Evolutionary conservation across 169 alveolate genomes (phyloP).

Genomic region (Cryptosporidium muris): DNA sequence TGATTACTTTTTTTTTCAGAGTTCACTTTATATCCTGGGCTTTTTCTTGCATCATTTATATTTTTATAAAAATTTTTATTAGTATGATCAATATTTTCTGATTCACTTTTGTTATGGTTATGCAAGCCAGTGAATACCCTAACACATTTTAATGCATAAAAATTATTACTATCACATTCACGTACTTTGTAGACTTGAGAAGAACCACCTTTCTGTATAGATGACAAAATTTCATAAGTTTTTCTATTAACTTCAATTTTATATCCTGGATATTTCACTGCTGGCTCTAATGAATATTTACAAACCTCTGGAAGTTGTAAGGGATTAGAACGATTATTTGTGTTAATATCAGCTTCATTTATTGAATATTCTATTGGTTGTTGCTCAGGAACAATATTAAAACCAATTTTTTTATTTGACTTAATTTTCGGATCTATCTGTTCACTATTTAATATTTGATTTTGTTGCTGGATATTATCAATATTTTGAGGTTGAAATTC

Average conservation of each 20-base stretch:
- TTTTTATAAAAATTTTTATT: not conserved
- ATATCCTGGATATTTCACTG: slow-evolving; percentile 68
- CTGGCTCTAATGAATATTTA: slow-evolving; percentile 67
- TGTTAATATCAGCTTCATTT: not conserved
- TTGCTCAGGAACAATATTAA: slow-evolving; percentile 23
- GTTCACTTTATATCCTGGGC: not conserved
- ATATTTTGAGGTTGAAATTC: slow-evolving; percentile 9
- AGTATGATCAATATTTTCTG: not conserved
- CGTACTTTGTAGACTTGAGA: slow-evolving; percentile 67
- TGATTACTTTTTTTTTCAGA: not conserved
- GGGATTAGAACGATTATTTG: not conserved
- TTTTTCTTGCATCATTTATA: slow-evolving; percentile 33
- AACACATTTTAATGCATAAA: slow-evolving; percentile 63
- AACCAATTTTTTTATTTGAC: slow-evolving; percentile 31
- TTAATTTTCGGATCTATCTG: not conserved
- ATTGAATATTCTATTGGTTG: not conserved
- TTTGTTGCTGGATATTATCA: slow-evolving; percentile 3
- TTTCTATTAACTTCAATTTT: slow-evolving; percentile 66
- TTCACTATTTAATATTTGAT: not conserved
- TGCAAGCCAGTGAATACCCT: slow-evolving; percentile 52
- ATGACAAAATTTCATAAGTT: slow-evolving; percentile 61
- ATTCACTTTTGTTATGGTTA: slow-evolving; percentile 11
- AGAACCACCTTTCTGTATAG: slow-evolving; percentile 70
- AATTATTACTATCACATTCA: slow-evolving; percentile 41
- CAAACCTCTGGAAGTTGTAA: slow-evolving; percentile 36